Evolutionary conservation across 1,139 yeast species (phyloP), one percentile per base, ranked within the genome.

Genomic region (Yamadazyma atlantica): DNA sequence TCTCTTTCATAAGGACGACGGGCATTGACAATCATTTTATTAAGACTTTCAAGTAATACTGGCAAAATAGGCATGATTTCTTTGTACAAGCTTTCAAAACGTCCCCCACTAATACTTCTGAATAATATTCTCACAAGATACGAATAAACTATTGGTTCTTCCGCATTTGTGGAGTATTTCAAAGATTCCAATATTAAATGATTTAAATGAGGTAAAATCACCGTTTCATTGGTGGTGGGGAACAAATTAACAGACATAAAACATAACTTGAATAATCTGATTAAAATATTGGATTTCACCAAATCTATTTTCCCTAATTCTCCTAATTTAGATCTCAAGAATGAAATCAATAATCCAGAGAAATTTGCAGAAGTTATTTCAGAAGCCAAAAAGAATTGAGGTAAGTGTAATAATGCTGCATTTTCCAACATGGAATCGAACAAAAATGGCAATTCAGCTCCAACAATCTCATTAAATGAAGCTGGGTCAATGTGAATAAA

Each of bases 401-500:
- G 96, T 43, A 92, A 79, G 53, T 92, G 96, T 30, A 94, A 70
- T 36, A 92, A 63, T 0, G 96, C 94, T 1, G 96, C 86, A 58
- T 92, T 94, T 27, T 80, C 78, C 45, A 89, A 68, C 80, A 88
- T 86, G 3, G 88, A 76, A 18, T 85, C 82, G 53, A 87, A 89
- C 58, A 90, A 67, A 49, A 78, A 81, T 16, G 84, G 86, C 42
- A 92, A 71, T 57, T 92, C 96, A 3, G 83, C 74, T 44, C 83
- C 87, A 8, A 90, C 84, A 47, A 92, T 84, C 60, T 94, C 99
- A 57, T 88, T 90, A 60, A 94, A 94, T 1, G 97, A 86, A 1
- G 97, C 92, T 15, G 96, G 94, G 54, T 94, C 99, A 39, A 94
- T 77, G 57, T 89, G 96, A 51, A 89, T 87, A 60, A 88, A 94